Base-by-base conservation (phyloP, 2,329 filamentous ascomycete genomes). In the Escovopsis weberi region DNA sequence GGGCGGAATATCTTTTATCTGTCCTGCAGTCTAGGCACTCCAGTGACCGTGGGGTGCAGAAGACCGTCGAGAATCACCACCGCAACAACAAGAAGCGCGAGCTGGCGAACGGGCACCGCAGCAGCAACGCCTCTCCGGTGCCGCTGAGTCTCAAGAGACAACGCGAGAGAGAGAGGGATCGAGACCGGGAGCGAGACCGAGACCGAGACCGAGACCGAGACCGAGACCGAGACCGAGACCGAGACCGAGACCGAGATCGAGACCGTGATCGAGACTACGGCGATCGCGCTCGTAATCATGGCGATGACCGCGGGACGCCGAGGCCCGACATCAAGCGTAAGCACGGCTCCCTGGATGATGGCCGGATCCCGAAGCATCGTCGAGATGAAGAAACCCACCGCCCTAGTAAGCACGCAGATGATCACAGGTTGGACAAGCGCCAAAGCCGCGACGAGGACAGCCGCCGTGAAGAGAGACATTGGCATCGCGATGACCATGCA, bases 1-100 rank as follows among this genome's bases (percentile, higher is more conserved):
- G 91, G 45, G 85, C 89, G 9, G 91, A 96, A 56, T 98, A 98
- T 57, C 74, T 98, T 12, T 72, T 98, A 35, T 94, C 87, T n/a
- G 87, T 98, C 2, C 68, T 98, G 47, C 86, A 89, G 57, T 85
- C 77, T 11, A 79, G 94, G 55, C 86, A 93, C 61, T 82, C 79
- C 2, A 78, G 78, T 47, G 85, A 94, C 55, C 72, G 75, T 28
- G 76, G 76, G 18, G 83, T 82, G 4, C 87, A 85, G 59, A 80
- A 80, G 55, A 78, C 82, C 1, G 79, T 93, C 26, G 88, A 94
- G 54, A 94, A 94, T 50, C 88, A 95, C 54, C 88, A 94, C 59
- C 85, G 88, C 43, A 94, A 89, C 64, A 94, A 88, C 65, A 94
- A 94, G 66, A 89, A 93, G 55, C 63, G 67, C 2, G 59, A 63